Conservation (phyloP, 140 eudicot genomes). For the Flaveria floridana region DNA sequence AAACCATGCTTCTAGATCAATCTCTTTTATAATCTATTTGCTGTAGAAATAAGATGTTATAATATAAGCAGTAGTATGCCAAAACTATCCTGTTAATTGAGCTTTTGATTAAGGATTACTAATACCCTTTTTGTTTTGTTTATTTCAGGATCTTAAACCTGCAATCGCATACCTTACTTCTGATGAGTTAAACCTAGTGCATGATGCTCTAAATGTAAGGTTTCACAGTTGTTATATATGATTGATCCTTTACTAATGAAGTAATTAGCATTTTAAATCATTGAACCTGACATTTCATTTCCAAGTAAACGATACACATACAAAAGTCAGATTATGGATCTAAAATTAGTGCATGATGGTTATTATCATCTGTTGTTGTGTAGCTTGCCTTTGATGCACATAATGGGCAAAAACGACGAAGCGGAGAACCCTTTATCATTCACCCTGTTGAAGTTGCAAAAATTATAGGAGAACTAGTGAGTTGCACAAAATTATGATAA, state of each 20-base stretch:
- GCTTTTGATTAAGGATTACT: slow-evolving; percentile 15
- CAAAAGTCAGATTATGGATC: not conserved
- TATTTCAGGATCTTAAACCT: slow-evolving; percentile 77
- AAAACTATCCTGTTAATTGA: slow-evolving; percentile 2
- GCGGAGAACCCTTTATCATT: slow-evolving; percentile 86
- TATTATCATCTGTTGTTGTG: slow-evolving; percentile 20
- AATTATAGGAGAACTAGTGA: slow-evolving; percentile 80
- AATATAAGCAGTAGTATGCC: not conserved
- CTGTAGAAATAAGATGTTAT: slow-evolving; percentile 18
- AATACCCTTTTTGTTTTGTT: slow-evolving; percentile 25
- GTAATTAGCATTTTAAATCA: not conserved
- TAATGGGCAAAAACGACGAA: slow-evolving; percentile 82
- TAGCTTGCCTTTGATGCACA: slow-evolving; percentile 92
- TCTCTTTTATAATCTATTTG: not conserved
- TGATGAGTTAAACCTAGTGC: slow-evolving; percentile 67
- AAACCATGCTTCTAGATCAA: slow-evolving; percentile 10
- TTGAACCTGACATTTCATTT: slow-evolving; percentile 14
- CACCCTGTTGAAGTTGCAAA: slow-evolving; percentile 93
- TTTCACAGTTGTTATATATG: slow-evolving; percentile 20
- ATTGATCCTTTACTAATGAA: slow-evolving; percentile 2
- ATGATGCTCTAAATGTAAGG: slow-evolving; percentile 75
- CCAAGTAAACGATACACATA: slow-evolving; percentile 2
- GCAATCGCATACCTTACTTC: slow-evolving; percentile 76
- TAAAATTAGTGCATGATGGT: not conserved
- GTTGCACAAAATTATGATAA: slow-evolving; percentile 25